phyloP scores from a whole-genome alignment of 2,329 filamentous ascomycete genomes.

The Sporothrix protearum region DNA sequence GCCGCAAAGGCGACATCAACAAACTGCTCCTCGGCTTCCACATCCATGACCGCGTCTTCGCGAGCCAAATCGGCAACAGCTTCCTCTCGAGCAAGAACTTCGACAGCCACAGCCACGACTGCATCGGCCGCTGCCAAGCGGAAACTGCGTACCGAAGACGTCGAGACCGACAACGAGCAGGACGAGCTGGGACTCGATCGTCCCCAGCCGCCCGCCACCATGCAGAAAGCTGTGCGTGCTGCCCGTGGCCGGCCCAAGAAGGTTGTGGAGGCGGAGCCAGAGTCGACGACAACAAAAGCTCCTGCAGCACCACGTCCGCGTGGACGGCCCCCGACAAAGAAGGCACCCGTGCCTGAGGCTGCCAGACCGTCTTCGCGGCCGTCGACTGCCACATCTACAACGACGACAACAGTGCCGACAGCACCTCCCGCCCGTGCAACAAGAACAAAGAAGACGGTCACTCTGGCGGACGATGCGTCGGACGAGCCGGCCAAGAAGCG shows the following conservation, averaged over 20 bases:
- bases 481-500: slow-evolving; percentile 38
- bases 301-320: slow-evolving; percentile 28
- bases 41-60: slow-evolving; percentile 30
- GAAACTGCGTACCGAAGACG: slow-evolving; percentile 55
- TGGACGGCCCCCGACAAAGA: slow-evolving; percentile 32
- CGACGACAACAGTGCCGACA: neutral
- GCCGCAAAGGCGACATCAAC: slow-evolving; percentile 40
- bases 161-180: slow-evolving; percentile 40
- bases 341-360: slow-evolving; percentile 17
- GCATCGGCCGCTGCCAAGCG: slow-evolving; percentile 42
- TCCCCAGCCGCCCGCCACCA: slow-evolving; percentile 23
- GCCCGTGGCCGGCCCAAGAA: slow-evolving; percentile 50
- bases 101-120: slow-evolving; percentile 35
- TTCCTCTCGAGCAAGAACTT: slow-evolving; percentile 47
- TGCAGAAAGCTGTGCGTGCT: slow-evolving; percentile 38
- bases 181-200: slow-evolving; percentile 34
- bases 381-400: neutral
- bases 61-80: slow-evolving; percentile 44
- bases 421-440: slow-evolving; percentile 37
- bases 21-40: too few relatives aligned
- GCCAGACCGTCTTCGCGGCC: slow-evolving; percentile 13
- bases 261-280: slow-evolving; percentile 33
- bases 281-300: slow-evolving; percentile 36
- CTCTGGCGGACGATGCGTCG: neutral
- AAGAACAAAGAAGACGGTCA: slow-evolving; percentile 34